These are phyloP conservation scores for Rhexocercosporidium sp. DNA, from an alignment of 2,329 filamentous ascomycete species.

Conservation along the genomic window DNA sequence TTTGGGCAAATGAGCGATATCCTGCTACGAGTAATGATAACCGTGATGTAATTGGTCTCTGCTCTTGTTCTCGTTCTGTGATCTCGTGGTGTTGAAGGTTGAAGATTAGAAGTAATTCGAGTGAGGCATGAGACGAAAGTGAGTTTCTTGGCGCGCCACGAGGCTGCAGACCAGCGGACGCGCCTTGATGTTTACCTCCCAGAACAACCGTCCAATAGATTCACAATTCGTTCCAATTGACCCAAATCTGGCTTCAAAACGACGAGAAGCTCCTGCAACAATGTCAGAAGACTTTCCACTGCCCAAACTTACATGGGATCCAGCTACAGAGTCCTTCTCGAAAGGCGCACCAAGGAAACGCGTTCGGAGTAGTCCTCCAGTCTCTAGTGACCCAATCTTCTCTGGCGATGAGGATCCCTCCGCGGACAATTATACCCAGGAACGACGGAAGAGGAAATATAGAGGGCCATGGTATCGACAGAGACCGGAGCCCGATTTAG, in stretches of 20 bases:
- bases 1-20: no score
- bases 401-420: slow-evolving; percentile 74
- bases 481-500: slow-evolving; percentile 46
- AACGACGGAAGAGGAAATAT: slow-evolving; percentile 65
- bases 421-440: slow-evolving; percentile 65
- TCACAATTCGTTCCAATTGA: not conserved
- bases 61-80: no score
- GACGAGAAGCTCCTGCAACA: not conserved
- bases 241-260: not conserved
- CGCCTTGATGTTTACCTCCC: slow-evolving; percentile 12
- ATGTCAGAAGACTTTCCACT: slow-evolving; percentile 34
- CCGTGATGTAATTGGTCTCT: no score
- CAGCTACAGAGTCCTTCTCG: slow-evolving; percentile 26
- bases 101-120: no score
- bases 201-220: not conserved
- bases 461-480: slow-evolving; percentile 73
- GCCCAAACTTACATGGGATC: slow-evolving; percentile 30
- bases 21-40: no score
- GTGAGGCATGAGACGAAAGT: not conserved
- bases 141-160: not conserved
- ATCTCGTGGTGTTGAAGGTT: no score
- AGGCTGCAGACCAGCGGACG: slow-evolving; percentile 4
- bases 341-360: slow-evolving; percentile 46
- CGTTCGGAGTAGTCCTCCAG: slow-evolving; percentile 44
- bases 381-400: slow-evolving; percentile 75